These are phyloP conservation scores for Eutrema yunnanense DNA, from an alignment of 345 rosid species.

Conservation along the genomic window DNA sequence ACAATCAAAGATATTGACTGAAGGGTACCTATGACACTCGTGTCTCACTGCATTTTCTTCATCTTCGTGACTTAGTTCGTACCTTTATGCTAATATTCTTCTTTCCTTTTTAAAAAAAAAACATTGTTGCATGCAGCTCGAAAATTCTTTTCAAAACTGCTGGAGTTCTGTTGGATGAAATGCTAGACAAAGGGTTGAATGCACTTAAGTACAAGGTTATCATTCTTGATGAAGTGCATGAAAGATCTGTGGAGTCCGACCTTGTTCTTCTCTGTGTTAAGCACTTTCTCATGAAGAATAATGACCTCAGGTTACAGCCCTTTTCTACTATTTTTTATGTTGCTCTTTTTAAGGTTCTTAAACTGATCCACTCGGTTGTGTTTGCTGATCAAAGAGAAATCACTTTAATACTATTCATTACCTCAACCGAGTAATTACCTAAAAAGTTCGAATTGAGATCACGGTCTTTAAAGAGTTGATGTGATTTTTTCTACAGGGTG, in stretches of 20 bases:
- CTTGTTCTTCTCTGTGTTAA: constrained; percentile 84
- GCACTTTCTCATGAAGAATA: constrained; percentile 74
- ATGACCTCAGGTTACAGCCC: constrained; percentile 55
- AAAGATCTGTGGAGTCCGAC: constrained; percentile 96
- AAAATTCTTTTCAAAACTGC: constrained; percentile 92
- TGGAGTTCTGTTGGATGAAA: constrained; percentile 89
- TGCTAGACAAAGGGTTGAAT: constrained; percentile 72
- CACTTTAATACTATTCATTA: not conserved
- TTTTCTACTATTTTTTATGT: not conserved
- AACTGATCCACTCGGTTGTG: not conserved
- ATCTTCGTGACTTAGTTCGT: not conserved
- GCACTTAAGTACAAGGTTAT: constrained; percentile 88
- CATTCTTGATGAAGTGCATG: constrained; percentile 98
- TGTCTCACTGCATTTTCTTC: not conserved
- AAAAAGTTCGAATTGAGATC: not conserved
- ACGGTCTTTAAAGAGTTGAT: not conserved
- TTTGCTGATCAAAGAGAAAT: not conserved
- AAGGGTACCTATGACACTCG: constrained; percentile 37
- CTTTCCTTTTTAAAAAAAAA: not conserved
- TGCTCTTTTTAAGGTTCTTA: not conserved
- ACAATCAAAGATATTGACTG: constrained; percentile 61
- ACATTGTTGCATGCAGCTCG: constrained; percentile 41
- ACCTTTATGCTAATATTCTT: not conserved
- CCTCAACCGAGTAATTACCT: not conserved
- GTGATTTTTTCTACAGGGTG: constrained; percentile 45